Evolutionary conservation across 139 green algal species (phyloP).

Genomic region (Coelastrella sp.): DNA sequence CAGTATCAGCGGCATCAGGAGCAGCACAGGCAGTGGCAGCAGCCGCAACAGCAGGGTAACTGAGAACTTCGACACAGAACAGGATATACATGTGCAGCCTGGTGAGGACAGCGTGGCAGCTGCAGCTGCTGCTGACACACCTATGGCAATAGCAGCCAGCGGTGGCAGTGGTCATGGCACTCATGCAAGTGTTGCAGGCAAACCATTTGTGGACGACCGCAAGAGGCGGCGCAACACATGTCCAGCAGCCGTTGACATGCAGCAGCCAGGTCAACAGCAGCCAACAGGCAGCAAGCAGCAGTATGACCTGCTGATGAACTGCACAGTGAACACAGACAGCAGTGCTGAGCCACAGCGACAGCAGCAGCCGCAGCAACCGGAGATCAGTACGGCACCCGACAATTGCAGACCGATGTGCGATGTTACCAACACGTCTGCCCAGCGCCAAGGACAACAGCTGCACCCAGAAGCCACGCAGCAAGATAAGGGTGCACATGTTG

Average conservation of each 20-base stretch:
- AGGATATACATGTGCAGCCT: not conserved
- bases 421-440: not conserved
- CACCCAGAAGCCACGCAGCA: not conserved
- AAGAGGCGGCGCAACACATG: not conserved
- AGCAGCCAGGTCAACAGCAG: not conserved
- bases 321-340: no score
- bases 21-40: no score
- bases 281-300: not conserved
- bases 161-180: not conserved
- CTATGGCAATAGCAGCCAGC: not conserved
- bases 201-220: not conserved
- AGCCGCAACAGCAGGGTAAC: not conserved
- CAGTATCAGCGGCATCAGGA: conserved; percentile 10
- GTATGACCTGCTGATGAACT: no score
- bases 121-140: conserved; percentile 1
- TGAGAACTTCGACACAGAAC: not conserved
- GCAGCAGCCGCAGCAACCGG: not conserved
- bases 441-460: not conserved
- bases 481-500: not conserved
- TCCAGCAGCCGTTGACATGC: not conserved
- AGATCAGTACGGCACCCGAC: not conserved
- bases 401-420: not conserved
- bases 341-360: not conserved
- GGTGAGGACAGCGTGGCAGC: not conserved
- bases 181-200: not conserved